Conservation (phyloP, 2,329 filamentous ascomycete genomes). For the Diplodia mutila region DNA sequence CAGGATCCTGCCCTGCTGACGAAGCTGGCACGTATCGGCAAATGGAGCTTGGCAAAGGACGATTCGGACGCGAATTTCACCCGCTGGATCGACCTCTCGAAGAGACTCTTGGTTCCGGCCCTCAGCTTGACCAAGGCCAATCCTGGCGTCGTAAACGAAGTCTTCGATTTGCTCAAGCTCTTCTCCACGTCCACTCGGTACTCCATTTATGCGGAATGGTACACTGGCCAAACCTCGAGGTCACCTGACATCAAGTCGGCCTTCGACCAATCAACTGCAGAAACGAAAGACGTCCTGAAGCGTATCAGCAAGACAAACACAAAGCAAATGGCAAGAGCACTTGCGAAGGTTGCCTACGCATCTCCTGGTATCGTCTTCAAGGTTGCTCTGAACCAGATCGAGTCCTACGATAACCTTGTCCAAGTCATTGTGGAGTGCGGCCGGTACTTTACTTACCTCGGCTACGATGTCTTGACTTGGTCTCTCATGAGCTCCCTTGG, state of each 20-base stretch:
- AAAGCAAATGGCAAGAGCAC: conserved; percentile 78
- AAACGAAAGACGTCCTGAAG: conserved; percentile 86
- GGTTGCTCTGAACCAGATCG: conserved; percentile 85
- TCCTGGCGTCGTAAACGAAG: conserved; percentile 79
- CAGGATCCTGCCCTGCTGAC: conserved; percentile 76
- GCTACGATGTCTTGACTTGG: conserved; percentile 93
- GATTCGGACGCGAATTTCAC: conserved; percentile 68
- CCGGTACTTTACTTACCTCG: conserved; percentile 88
- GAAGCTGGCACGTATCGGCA: conserved; percentile 85
- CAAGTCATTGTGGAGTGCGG: conserved; percentile 94
- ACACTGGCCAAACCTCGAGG: conserved; percentile 75
- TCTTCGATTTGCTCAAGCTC: conserved; percentile 79
- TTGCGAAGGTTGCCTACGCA: conserved; percentile 90
- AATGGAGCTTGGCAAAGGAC: conserved; percentile 72
- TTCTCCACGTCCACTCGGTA: conserved; percentile 80
- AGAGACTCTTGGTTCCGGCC: conserved; percentile 82
- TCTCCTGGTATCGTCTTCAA: conserved; percentile 91
- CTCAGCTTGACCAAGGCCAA: conserved; percentile 86
- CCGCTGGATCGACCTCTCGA: conserved; percentile 84
- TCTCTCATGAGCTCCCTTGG: conserved; percentile 76
- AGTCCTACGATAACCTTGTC: conserved; percentile 92
- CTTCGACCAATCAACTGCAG: conserved; percentile 74
- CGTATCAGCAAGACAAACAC: conserved; percentile 87
- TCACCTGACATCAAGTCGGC: conserved; percentile 76
- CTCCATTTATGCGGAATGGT: conserved; percentile 93